These are phyloP conservation scores for Auriculariales sp. DNA, from an alignment of 768 basidiomycete genomes.

Conservation along the genomic window DNA sequence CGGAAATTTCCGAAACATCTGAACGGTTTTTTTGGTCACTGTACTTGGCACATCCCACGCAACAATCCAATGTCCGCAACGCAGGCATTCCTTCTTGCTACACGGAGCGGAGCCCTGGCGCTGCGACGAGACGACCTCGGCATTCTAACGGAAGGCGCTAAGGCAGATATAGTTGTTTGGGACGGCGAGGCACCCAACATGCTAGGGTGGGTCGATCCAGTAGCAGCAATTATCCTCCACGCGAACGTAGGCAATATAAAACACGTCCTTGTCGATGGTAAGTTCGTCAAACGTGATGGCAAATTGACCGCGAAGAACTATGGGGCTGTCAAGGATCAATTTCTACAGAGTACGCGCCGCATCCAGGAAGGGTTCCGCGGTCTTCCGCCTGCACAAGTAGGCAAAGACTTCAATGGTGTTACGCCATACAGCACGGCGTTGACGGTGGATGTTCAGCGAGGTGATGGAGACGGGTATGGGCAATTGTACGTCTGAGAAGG, in stretches of 20 bases:
- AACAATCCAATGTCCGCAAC: neutral
- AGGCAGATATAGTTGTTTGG: neutral
- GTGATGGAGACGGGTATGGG: too few species aligned
- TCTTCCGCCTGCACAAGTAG: too few species aligned
- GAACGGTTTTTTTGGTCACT: too few species aligned
- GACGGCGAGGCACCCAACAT: neutral
- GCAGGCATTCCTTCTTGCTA: neutral
- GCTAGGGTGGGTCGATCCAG: neutral
- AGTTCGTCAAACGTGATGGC: neutral
- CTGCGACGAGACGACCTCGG: neutral
- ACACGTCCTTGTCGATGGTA: neutral
- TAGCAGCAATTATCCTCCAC: neutral
- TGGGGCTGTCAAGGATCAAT: neutral
- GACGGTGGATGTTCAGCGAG: too few species aligned
- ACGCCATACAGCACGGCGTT: too few species aligned
- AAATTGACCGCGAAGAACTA: neutral
- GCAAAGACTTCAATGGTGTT: too few species aligned
- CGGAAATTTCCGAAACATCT: too few species aligned
- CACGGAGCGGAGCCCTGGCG: neutral
- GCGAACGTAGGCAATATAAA: neutral
- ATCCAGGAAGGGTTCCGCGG: too few species aligned
- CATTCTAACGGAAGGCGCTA: neutral
- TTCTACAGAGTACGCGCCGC: neutral
- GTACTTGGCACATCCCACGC: too few species aligned
- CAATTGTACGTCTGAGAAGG: too few species aligned